Evolutionary conservation across 352 stramenopile genomes (phyloP).

Genomic region (Phytophthora brassicae): DNA sequence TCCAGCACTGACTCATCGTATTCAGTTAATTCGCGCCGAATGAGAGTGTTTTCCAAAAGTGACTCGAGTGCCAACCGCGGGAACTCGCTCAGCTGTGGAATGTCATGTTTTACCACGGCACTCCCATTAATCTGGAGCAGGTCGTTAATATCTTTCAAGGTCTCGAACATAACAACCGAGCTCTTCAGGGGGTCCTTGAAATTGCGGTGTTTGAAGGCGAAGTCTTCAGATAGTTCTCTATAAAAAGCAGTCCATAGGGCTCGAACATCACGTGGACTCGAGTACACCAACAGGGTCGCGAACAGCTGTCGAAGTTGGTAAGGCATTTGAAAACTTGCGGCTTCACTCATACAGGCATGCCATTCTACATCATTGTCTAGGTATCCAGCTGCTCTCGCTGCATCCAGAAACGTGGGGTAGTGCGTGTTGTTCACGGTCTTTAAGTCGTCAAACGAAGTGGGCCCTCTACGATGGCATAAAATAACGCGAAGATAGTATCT

Average conservation of each 20-base stretch:
- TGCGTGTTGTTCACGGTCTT: constrained; percentile 11
- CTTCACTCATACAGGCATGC: neutral
- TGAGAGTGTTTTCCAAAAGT: constrained; percentile 9
- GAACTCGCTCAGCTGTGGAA: constrained; percentile 12
- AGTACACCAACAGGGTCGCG: constrained; percentile 33
- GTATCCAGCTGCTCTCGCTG: too few relatives aligned
- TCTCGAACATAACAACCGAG: constrained; percentile 18
- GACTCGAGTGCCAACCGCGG: neutral
- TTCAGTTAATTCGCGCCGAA: neutral
- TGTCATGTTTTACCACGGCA: neutral
- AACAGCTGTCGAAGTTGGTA: constrained; percentile 41
- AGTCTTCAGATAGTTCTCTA: constrained; percentile 19
- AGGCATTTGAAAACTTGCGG: constrained; percentile 18
- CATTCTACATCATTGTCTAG: neutral
- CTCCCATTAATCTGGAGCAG: too few relatives aligned
- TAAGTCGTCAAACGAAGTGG: constrained; percentile 27
- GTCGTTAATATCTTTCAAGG: constrained; percentile 15
- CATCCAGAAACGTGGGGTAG: too few relatives aligned
- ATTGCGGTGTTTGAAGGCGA: neutral
- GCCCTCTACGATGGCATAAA: constrained; percentile 18
- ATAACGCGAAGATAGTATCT: constrained; percentile 27
- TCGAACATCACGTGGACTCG: neutral
- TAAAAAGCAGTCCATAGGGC: constrained; percentile 20
- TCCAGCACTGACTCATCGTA: constrained; percentile 9
- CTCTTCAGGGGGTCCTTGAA: neutral